Base-by-base conservation (phyloP, 176 grass and related monocot species). In the Raddia distichophylla region DNA sequence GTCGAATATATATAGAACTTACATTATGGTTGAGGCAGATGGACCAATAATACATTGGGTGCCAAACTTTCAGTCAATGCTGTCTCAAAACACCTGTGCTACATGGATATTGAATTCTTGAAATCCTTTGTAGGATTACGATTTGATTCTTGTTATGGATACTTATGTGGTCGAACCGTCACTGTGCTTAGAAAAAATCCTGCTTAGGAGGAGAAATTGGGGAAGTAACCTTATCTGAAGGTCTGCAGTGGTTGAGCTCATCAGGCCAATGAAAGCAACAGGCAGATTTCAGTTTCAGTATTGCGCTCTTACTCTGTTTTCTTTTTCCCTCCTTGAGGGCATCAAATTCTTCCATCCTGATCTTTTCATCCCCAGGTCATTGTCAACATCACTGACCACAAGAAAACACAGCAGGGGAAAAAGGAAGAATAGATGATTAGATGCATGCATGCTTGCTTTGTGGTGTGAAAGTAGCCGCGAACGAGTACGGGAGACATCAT, bases 301-400 rank as follows among this genome's bases (percentile, higher is more conserved):
- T 27, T 27, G 27, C 27, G 27, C 27, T n/a, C n/a, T n/a, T 49
- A 60, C 14, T 42, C 44, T 56, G 69, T 14, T 12, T 22, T 50
- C 13, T 76, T 8, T 34, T 70, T 60, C n/a, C 60, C 40, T 59
- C 6, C 65, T 53, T 42, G 43, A 40, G 22, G 62, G 70, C 44
- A 86, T 81, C 77, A 75, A 69, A 81, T 81, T 81, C 70, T 67
- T 69, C 69, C 69, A 73, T 43, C 61, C 77, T 86, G 77, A 74
- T 68, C 60, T 86, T 74, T 42, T 56, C 46, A 50, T 86, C 76
- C 82, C 37, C 15, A 56, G 11, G 17, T 86, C 77, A 52, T 48
- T 50, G 19, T 86, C 77, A 66, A 60, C 51, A 74, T 40, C 69
- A 14, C 40, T 65, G 10, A 17, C 61, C 61, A 67, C 43, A 80